Conservation (phyloP, 345 rosid genomes). For the Ceriops zippeliana region DNA sequence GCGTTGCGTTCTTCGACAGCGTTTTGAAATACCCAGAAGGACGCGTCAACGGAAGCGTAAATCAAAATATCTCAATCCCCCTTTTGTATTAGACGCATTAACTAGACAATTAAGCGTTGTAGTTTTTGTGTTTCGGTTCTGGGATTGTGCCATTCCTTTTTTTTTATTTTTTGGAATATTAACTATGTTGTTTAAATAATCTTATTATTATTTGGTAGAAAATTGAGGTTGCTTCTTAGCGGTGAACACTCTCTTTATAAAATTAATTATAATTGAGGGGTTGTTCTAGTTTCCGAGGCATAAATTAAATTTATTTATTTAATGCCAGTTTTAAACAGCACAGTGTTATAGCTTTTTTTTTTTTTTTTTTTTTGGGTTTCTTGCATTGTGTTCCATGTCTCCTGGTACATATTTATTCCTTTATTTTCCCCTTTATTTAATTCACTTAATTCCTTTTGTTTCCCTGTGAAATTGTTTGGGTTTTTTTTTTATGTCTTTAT, state of each 20-base stretch:
- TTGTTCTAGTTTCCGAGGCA: conserved; percentile 52
- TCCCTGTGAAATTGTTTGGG: neutral
- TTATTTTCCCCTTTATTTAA: neutral
- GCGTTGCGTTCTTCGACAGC: conserved; percentile 48
- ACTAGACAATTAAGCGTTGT: neutral
- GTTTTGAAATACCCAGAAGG: conserved; percentile 18
- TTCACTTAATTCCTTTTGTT: neutral
- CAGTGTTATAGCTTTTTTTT: neutral
- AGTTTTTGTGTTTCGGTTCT: neutral
- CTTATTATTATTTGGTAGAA: neutral
- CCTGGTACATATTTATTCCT: conserved; percentile 24
- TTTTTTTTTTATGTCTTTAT: neutral
- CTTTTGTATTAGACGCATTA: too few species aligned
- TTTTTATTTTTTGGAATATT: neutral
- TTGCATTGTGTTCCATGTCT: conserved; percentile 45
- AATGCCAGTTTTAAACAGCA: conserved; percentile 40
- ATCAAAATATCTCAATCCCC: conserved; percentile 17
- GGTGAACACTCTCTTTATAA: conserved; percentile 33
- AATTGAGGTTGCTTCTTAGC: conserved; percentile 34
- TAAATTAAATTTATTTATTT: conserved; percentile 10
- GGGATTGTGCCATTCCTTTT: conserved; percentile 20
- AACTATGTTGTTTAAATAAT: too few species aligned
- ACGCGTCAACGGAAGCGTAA: conserved; percentile 57
- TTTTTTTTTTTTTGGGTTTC: neutral
- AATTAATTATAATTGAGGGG: conserved; percentile 7